Conservation (phyloP, 2,329 filamentous ascomycete species). For the Pyrenochaeta sp. region DNA sequence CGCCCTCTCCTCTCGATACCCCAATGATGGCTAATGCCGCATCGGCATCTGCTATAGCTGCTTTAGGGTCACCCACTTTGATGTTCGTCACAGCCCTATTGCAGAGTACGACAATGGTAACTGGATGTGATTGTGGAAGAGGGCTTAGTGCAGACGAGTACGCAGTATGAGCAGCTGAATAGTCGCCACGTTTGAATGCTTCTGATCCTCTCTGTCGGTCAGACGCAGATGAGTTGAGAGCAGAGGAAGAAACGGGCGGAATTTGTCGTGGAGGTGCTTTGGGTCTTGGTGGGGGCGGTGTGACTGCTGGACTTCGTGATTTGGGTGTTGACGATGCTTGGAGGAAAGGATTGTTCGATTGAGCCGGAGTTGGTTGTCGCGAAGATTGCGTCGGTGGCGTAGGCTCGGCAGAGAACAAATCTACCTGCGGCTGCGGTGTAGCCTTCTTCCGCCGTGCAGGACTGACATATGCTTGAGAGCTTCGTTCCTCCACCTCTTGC, state of each 20-base stretch:
- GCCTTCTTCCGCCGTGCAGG: slow-evolving; percentile 80
- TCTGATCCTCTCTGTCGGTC: slow-evolving; percentile 83
- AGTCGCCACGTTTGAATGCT: slow-evolving; percentile 95
- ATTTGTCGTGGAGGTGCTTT: slow-evolving; percentile 65
- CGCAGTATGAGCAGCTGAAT: slow-evolving; percentile 80
- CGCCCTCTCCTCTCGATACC: slow-evolving; percentile 76
- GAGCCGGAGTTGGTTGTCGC: slow-evolving; percentile 44
- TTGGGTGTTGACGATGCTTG: slow-evolving; percentile 38
- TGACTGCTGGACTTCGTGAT: slow-evolving; percentile 47
- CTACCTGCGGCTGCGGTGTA: slow-evolving; percentile 59
- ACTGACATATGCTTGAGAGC: slow-evolving; percentile 84
- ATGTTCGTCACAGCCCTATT: slow-evolving; percentile 90
- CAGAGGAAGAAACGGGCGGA: slow-evolving; percentile 73
- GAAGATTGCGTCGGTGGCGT: slow-evolving; percentile 30
- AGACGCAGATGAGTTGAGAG: slow-evolving; percentile 77
- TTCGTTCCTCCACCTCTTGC: slow-evolving; percentile 80
- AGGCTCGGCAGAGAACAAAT: slow-evolving; percentile 65
- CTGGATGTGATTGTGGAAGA: slow-evolving; percentile 80
- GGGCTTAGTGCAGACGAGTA: slow-evolving; percentile 80
- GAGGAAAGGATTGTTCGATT: slow-evolving; percentile 52
- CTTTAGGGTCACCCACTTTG: slow-evolving; percentile 91
- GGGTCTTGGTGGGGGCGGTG: slow-evolving; percentile 53
- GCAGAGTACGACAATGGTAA: slow-evolving; percentile 86
- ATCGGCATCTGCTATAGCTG: slow-evolving; percentile 85
- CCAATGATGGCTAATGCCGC: slow-evolving; percentile 82